Conservation (phyloP, 2,329 filamentous ascomycete genomes). For the Diaporthe citri region DNA sequence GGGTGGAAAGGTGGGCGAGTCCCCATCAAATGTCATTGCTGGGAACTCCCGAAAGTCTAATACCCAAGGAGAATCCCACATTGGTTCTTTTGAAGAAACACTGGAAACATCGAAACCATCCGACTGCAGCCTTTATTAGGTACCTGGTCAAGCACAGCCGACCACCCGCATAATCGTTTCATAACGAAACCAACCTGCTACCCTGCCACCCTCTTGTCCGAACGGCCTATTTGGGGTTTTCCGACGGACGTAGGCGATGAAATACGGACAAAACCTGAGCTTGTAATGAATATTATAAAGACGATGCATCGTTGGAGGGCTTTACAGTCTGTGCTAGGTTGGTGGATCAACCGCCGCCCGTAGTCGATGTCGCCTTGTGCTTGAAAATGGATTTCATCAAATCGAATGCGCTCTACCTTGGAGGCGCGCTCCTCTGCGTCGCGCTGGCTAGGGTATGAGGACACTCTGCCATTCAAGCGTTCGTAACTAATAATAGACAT, state of each 20-base stretch:
- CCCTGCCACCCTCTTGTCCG: constrained; percentile 19
- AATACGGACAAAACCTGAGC: background rate
- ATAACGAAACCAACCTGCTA: constrained; percentile 23
- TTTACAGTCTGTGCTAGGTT: background rate
- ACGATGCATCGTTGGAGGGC: background rate
- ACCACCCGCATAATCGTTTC: constrained; percentile 16
- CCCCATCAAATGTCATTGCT: background rate
- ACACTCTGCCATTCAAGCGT: background rate
- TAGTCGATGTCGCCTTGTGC: background rate
- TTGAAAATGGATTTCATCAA: constrained; percentile 22
- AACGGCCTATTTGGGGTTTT: constrained; percentile 23
- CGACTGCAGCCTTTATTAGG: background rate
- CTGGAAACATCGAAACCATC: background rate
- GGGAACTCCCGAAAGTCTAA: background rate
- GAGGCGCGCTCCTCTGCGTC: constrained; percentile 14
- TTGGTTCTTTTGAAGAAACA: background rate
- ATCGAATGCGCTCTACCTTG: background rate
- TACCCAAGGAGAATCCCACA: background rate
- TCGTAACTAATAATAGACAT: background rate
- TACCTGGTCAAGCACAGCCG: background rate
- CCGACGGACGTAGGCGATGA: constrained; percentile 7
- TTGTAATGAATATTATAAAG: background rate
- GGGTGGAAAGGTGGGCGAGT: no score
- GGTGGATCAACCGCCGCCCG: background rate
- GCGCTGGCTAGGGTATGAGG: background rate